Base-by-base conservation (phyloP, 2,329 filamentous ascomycete genomes). In the Colletotrichum sp. region DNA sequence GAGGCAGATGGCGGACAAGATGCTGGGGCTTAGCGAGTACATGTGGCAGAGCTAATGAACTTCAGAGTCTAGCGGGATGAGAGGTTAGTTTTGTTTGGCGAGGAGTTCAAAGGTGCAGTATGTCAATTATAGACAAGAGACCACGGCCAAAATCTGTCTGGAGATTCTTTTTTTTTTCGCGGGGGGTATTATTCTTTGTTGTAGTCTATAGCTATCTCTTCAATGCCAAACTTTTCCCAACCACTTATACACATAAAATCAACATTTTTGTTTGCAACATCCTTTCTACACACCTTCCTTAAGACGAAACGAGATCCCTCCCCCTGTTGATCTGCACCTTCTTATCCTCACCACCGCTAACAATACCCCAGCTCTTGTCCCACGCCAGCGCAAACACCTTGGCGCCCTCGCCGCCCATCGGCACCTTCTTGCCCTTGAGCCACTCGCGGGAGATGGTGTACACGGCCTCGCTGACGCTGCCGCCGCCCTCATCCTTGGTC, bases 331-430 rank as follows among this genome's bases (percentile, higher is more conserved):
- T 92, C 88, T 99, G 97, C 81, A 99, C 93, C 87, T 92, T 93
- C 88, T 97, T 98, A 83, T 99, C 97, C 89, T 99, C 96, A 19
- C 96, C 96, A 59, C 89, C 96, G 81, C 95, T 98, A 61, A 98
- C 94, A 83, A 99, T 96, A 2, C 97, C 98, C 82, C 98, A 92
- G 8, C 92, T 91, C 83, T 90, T 88, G 84, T 98, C 95, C 97
- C 97, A 99, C 75, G 89, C 91, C 7, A 99, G 95, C 39, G 92
- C 91, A 84, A 99, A 95, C 65, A 99, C 95, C 90, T 99, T 99
- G 77, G 93, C 92, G 29, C 96, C 96, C 76, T 97, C 95, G 3
- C 96, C 96, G 9, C 92, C 93, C 55, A 93, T 88, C 19, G 89
- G 89, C 82, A 90, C 91, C 81, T 92, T 92, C 82, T 91, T 92